Conservation (phyloP, 805 yeast species). For the Cyberlindnera nakhonratchasimensis region DNA sequence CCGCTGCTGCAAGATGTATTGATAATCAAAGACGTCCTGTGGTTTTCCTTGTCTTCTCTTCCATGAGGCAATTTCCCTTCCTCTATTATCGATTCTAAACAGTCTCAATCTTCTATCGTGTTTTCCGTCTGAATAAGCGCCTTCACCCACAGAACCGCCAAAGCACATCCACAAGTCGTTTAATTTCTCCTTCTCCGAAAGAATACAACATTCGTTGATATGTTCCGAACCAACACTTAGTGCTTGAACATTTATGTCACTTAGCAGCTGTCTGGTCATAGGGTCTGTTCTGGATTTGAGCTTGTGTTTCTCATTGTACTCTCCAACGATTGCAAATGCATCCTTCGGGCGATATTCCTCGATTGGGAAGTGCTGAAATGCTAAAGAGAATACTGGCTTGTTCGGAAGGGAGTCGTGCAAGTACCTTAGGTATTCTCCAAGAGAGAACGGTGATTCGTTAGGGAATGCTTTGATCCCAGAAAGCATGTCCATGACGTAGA, state of each 20-base stretch:
- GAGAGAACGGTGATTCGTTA: slow-evolving; percentile 16
- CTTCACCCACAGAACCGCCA: slow-evolving; percentile 66
- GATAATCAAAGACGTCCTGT: slow-evolving; percentile 40
- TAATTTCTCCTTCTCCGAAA: slow-evolving; percentile 23
- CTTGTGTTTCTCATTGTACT: slow-evolving; percentile 36
- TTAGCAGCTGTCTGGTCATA: slow-evolving; percentile 42
- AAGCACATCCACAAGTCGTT: slow-evolving; percentile 57
- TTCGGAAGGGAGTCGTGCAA: slow-evolving; percentile 23
- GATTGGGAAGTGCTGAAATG: slow-evolving; percentile 65
- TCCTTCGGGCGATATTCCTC: slow-evolving; percentile 49
- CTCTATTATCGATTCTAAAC: slow-evolving; percentile 44
- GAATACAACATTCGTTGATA: slow-evolving; percentile 61
- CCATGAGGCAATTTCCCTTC: slow-evolving; percentile 52
- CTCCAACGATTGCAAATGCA: slow-evolving; percentile 37
- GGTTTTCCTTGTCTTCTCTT: slow-evolving; percentile 51
- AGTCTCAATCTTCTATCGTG: slow-evolving; percentile 47
- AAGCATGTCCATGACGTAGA: slow-evolving; percentile 56
- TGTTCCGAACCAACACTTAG: slow-evolving; percentile 69
- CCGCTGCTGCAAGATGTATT: slow-evolving; percentile 28
- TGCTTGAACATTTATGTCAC: slow-evolving; percentile 45
- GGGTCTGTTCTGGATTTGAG: slow-evolving; percentile 33
- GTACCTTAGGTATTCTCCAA: slow-evolving; percentile 32
- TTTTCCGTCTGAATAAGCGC: slow-evolving; percentile 55
- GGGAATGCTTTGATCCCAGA: slow-evolving; percentile 32
- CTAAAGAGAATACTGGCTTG: slow-evolving; percentile 42